Base-by-base conservation (phyloP, 106 monocot species). In the Dioscorea alata region DNA sequence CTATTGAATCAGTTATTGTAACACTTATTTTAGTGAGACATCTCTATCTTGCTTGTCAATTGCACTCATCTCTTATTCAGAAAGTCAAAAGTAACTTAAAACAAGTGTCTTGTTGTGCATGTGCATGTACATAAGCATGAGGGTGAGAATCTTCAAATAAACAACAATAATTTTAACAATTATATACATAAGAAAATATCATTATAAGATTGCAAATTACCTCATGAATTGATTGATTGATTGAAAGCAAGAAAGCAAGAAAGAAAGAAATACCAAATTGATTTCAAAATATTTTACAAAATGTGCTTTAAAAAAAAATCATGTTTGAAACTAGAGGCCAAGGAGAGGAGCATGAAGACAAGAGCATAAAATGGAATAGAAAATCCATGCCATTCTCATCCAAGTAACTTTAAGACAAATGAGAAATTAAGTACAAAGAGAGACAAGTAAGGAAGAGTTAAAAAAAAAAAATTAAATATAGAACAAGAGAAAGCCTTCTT, bases 391-490 rank as follows among this genome's bases (percentile, higher is more conserved):
- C 64, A 73, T 64, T 54, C 54, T 33, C 50, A 32, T 56, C 64
- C 73, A 63, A 73, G 64, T 21, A 21, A 17, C 64, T 73, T 49
- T 52, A 73, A 53, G 73, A 73, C 73, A 73, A 73, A 21, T 32
- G 69, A n/a, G 28, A 52, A 54, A 52, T 18, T 20, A 56, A 16
- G 14, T 8, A 50, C 12, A 65, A 35, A 54, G 28, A 50, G 17
- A 48, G 15, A 66, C 17, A 66, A 18, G 20, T 0, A 20, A 21
- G 49, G 42, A 49, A 49, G n/a, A 19, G 28, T n/a, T n/a, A 28
- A 3, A 28, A 28, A 28, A 28, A 5, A 66, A 49, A 66, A 22
- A 66, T 48, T 48, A 49, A 49, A n/a, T 19, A n/a, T 17, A 24
- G 8, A 64, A 17, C 2, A 64, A 64, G 64, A 25, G 31, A 57